Base-by-base conservation (phyloP, 2,329 filamentous ascomycete species). In the Ophiostoma montium region DNA sequence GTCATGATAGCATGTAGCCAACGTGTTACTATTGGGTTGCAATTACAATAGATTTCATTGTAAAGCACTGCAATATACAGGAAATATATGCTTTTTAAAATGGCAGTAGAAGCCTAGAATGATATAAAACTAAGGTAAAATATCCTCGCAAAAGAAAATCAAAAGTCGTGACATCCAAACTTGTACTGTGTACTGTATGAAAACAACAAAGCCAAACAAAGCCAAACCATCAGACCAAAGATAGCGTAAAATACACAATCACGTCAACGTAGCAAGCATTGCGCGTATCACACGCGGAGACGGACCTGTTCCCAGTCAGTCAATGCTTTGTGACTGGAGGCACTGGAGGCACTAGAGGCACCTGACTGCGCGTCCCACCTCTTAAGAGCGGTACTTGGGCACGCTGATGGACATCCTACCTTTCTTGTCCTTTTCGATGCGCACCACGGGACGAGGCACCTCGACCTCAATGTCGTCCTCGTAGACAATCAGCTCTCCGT, bases 401-500 rank as follows among this genome's bases (percentile, higher is more conserved):
- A 86, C 76, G 70, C 84, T 85, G 70, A 89, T 80, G 72, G 81
- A 78, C 79, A 92, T 81, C 84, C 82, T 92, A 94, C 89, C 88
- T 88, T 86, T 92, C 73, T 83, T 83, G 69, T 95, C 87, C 72
- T 84, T 87, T 68, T 87, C 84, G 59, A 95, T 79, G 58, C 83
- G 73, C 54, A 84, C 70, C 48, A 76, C 76, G 62, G 69, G 74
- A 60, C 67, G 67, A 45, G 69, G 67, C 58, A 74, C 71, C 55
- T 74, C 69, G 47, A 76, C 63, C 63, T 80, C 75, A 55, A 80
- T 64, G 58, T 70, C 63, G 56, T 80, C 73, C 65, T 78, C 72
- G 54, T 80, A 82, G 39, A 85, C 63, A 42, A 85, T 71, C 32
- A 86, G 61, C 56, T 80, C 72, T 43, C 76, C 80, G 48, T 79